A percentile compares a stretch with the other conserved stretches of the same genome.
phyloP scores from a whole-genome alignment of 495 filamentous ascomycete genomes.

The Penicillium maclennaniae region DNA sequence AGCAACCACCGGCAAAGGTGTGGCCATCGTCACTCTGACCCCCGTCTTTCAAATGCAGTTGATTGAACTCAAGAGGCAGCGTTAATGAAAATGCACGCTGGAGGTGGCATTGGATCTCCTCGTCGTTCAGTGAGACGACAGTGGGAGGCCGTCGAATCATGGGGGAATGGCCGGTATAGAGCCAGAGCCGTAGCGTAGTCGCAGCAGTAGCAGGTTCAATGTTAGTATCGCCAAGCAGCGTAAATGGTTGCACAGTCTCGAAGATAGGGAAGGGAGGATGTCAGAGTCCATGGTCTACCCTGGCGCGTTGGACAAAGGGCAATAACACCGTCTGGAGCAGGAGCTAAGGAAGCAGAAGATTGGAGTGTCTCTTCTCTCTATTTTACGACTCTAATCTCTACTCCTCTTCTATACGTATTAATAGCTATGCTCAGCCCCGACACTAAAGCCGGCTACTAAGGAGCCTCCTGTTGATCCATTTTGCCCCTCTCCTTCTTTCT shows the following conservation, averaged over 20 bases:
- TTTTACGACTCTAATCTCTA: not conserved
- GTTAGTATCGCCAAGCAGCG: not conserved
- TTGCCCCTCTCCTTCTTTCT: conserved; percentile 15
- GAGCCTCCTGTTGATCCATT: conserved; percentile 29
- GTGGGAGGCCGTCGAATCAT: conserved; percentile 58
- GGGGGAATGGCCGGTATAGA: not conserved
- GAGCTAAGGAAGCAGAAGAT: not conserved
- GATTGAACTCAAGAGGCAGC: conserved; percentile 14
- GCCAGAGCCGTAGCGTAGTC: no score
- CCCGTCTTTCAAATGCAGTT: conserved; percentile 16
- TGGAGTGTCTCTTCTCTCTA: not conserved
- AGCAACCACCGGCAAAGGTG: not conserved
- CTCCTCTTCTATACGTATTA: not conserved
- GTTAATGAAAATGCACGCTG: conserved; percentile 18
- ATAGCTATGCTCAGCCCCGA: conserved; percentile 20
- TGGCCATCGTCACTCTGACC: conserved; percentile 11
- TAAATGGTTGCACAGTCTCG: conserved; percentile 5
- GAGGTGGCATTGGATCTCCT: conserved; percentile 44
- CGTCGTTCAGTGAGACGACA: conserved; percentile 47
- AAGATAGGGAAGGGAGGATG: conserved; percentile 2
- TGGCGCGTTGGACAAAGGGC: not conserved
- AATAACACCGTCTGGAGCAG: conserved; percentile 2
- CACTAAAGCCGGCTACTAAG: conserved; percentile 21
- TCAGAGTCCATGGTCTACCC: not conserved
- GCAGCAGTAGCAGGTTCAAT: no score